Evolutionary conservation across 148 eudicot genomes (phyloP).

Genomic region (Vaccinium myrtillus): DNA sequence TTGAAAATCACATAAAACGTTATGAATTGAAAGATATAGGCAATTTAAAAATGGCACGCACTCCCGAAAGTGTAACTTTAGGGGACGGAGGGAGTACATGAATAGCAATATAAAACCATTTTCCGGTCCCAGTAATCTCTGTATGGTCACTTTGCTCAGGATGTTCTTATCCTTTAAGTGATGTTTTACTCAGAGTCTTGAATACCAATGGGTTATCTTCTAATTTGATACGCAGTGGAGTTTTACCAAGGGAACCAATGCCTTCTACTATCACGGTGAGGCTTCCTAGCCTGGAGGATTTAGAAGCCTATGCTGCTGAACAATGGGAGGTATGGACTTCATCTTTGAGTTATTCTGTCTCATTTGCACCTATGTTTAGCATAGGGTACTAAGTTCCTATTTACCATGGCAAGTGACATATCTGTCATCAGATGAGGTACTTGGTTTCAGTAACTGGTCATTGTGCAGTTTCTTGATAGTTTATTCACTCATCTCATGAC

Average conservation of each 20-base stretch:
- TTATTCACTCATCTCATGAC: slow-evolving; percentile 26
- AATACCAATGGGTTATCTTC: slow-evolving; percentile 10
- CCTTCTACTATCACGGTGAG: slow-evolving; percentile 54
- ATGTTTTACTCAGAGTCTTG: background rate
- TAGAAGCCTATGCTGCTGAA: slow-evolving; percentile 68
- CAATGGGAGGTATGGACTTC: slow-evolving; percentile 83
- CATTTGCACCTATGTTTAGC: slow-evolving; percentile 10
- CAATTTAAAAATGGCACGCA: no score
- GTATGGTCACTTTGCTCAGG: background rate
- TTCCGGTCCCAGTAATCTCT: background rate
- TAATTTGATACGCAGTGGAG: slow-evolving; percentile 60
- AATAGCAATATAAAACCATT: slow-evolving; percentile 5
- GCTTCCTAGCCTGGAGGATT: slow-evolving; percentile 79
- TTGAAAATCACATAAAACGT: no score
- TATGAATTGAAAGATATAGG: no score
- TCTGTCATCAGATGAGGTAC: slow-evolving; percentile 8
- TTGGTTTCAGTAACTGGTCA: slow-evolving; percentile 18
- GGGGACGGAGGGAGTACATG: no score
- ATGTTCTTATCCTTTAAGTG: background rate
- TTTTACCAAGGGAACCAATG: slow-evolving; percentile 87
- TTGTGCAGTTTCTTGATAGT: slow-evolving; percentile 24
- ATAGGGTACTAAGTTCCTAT: slow-evolving; percentile 1
- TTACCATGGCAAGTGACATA: background rate
- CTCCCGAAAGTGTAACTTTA: no score
- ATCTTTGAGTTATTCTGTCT: slow-evolving; percentile 13